A percentile compares a stretch with the other conserved stretches of the same genome.
phyloP scores from a whole-genome alignment of 169 alveolate genomes.

The Eimeria sp. region DNA sequence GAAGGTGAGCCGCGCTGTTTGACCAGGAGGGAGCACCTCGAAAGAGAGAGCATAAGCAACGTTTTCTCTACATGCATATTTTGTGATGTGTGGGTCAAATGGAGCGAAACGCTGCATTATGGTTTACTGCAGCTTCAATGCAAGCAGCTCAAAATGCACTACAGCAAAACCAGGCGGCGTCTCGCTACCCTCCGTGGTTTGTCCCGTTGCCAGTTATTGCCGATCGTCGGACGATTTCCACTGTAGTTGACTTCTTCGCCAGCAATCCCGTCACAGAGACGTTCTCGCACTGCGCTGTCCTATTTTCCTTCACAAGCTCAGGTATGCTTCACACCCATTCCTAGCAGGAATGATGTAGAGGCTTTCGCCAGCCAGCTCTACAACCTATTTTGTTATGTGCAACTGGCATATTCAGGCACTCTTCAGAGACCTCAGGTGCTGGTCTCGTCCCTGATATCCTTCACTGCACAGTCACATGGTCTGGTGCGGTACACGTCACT shows the following conservation, averaged over 20 bases:
- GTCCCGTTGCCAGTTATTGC: constrained; percentile 54
- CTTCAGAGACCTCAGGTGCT: constrained; percentile 22
- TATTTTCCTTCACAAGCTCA: constrained; percentile 57
- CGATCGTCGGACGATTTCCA: constrained; percentile 52
- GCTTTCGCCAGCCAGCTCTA: not conserved
- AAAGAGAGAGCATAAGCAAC: not conserved
- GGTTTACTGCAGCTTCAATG: constrained; percentile 18
- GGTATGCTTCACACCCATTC: constrained; percentile 2
- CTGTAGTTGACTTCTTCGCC: constrained; percentile 71
- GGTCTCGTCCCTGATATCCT: constrained; percentile 34
- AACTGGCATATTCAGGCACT: constrained; percentile 13
- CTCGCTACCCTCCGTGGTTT: constrained; percentile 77
- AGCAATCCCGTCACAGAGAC: constrained; percentile 49
- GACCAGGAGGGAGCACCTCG: not conserved
- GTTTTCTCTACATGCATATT: not conserved
- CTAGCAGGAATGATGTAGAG: not conserved
- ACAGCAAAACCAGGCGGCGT: constrained; percentile 58
- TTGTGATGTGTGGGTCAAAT: not conserved
- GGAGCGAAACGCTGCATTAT: not conserved
- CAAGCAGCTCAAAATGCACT: constrained; percentile 29
- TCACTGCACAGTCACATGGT: constrained; percentile 6
- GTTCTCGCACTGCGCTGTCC: constrained; percentile 45
- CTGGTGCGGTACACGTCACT: constrained; percentile 27
- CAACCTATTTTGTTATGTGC: not conserved
- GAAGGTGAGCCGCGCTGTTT: constrained; percentile 7